phyloP scores from a whole-genome alignment of 2,329 filamentous ascomycete genomes.

The Cercospora nicotianae region DNA sequence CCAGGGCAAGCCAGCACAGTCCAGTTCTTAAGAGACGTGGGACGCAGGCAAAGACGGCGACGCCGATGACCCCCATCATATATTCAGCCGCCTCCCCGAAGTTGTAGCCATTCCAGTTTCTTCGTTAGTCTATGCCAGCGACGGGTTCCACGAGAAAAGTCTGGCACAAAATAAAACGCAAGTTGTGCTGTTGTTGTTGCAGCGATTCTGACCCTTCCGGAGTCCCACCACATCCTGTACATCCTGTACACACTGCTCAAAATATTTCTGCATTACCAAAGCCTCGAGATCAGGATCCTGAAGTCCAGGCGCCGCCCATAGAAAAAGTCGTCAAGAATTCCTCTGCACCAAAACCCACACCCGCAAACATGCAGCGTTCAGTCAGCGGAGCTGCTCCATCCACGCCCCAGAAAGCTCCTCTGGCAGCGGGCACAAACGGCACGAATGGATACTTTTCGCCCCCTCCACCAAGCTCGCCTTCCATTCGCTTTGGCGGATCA shows the following conservation, averaged over 20 bases:
- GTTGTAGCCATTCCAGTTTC: not conserved
- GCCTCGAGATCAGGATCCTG: not conserved
- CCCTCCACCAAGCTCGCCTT: constrained; percentile 18
- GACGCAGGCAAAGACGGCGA: not conserved
- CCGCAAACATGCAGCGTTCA: constrained; percentile 13
- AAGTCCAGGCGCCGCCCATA: not conserved
- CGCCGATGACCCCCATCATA: not conserved
- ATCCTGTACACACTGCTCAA: not conserved
- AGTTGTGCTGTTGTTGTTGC: constrained; percentile 13
- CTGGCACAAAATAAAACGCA: constrained; percentile 13
- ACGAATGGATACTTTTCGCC: constrained; percentile 21
- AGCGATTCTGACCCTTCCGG: not conserved
- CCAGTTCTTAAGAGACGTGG: not conserved
- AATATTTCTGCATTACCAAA: not conserved
- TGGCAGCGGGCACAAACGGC: constrained; percentile 12
- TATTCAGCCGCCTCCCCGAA: constrained; percentile 3
- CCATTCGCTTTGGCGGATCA: constrained; percentile 16
- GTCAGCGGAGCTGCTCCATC: not conserved
- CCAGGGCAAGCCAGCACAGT: not conserved
- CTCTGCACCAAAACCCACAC: not conserved
- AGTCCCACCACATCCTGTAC: not conserved
- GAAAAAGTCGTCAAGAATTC: not conserved
- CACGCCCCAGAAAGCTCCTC: constrained; percentile 6
- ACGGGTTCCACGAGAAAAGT: not conserved
- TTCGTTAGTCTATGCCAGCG: not conserved